These are phyloP conservation scores for Hapsidospora chrysogenum DNA, from an alignment of 495 filamentous ascomycete genomes.

Conservation along the genomic window DNA sequence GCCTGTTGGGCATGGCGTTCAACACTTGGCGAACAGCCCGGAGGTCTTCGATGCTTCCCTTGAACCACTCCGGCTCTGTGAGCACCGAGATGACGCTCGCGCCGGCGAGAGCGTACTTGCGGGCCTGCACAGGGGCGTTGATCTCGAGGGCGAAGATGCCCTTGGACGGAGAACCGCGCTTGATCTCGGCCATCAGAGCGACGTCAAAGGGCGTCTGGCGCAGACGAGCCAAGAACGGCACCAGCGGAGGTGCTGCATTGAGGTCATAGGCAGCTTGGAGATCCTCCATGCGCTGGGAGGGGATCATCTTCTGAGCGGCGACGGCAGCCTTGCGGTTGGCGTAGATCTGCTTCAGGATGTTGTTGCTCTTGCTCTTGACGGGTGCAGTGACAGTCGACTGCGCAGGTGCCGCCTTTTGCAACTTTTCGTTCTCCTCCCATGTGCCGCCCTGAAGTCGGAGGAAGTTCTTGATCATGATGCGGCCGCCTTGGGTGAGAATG, in stretches of 20 bases:
- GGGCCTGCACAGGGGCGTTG: conserved; percentile 78
- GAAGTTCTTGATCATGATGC: conserved; percentile 84
- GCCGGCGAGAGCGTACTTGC: conserved; percentile 81
- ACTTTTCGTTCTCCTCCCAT: conserved; percentile 60
- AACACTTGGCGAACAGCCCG: conserved; percentile 75
- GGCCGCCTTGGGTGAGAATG: conserved; percentile 80
- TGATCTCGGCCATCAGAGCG: conserved; percentile 91
- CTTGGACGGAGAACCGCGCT: conserved; percentile 91
- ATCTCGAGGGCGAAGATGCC: conserved; percentile 78
- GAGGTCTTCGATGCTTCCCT: conserved; percentile 89
- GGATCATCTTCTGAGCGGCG: conserved; percentile 67
- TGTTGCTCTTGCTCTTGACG: conserved; percentile 36
- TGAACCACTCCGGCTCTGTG: conserved; percentile 98
- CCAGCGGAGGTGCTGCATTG: conserved; percentile 68
- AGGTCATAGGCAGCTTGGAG: conserved; percentile 78
- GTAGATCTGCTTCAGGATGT: conserved; percentile 86
- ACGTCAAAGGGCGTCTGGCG: conserved; percentile 65
- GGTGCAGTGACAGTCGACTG: conserved; percentile 6
- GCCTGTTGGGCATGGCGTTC: conserved; percentile 77
- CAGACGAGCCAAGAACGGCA: conserved; percentile 65
- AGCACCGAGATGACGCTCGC: conserved; percentile 95
- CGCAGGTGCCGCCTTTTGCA: conserved; percentile 22
- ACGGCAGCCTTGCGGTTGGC: conserved; percentile 64
- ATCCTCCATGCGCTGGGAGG: conserved; percentile 66
- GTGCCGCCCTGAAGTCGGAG: conserved; percentile 72